phyloP scores from a whole-genome alignment of 2,329 filamentous ascomycete species.

The Xylaria sp. region DNA sequence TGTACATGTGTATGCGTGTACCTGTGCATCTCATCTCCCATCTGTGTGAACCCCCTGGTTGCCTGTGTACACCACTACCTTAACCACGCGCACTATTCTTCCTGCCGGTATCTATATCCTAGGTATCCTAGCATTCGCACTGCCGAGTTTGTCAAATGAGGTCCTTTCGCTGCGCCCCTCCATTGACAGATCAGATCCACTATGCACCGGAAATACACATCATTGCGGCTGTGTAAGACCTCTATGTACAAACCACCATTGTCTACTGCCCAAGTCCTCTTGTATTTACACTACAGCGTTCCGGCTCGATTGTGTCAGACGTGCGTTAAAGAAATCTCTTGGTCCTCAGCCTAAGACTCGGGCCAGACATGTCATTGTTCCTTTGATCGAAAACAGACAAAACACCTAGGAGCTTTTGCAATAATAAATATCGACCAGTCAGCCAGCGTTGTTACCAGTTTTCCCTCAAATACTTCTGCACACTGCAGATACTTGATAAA shows the following conservation, averaged over 20 bases:
- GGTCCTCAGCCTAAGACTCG: conserved; percentile 27
- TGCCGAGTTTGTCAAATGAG: conserved; percentile 24
- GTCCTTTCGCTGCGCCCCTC: conserved; percentile 6
- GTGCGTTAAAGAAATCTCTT: conserved; percentile 25
- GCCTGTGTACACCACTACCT: too few relatives aligned
- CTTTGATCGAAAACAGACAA: conserved; percentile 27
- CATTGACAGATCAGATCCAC: conserved; percentile 8
- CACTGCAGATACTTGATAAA: background rate
- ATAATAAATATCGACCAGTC: conserved; percentile 10
- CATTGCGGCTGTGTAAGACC: conserved; percentile 19
- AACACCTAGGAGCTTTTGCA: conserved; percentile 19
- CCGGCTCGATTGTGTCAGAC: conserved; percentile 24
- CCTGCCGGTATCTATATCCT: background rate
- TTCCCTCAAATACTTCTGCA: conserved; percentile 5
- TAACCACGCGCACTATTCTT: background rate
- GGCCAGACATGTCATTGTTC: conserved; percentile 6
- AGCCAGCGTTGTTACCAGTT: background rate
- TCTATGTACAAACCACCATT: conserved; percentile 11
- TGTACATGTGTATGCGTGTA: conserved; percentile 7
- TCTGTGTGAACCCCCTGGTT: too few relatives aligned
- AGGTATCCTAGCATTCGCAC: background rate
- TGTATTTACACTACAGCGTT: background rate
- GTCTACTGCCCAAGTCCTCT: background rate
- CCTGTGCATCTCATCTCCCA: background rate
- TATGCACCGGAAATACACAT: background rate